Conservation (phyloP, 2,329 filamentous ascomycete genomes). For the Shiraia bambusicola region DNA sequence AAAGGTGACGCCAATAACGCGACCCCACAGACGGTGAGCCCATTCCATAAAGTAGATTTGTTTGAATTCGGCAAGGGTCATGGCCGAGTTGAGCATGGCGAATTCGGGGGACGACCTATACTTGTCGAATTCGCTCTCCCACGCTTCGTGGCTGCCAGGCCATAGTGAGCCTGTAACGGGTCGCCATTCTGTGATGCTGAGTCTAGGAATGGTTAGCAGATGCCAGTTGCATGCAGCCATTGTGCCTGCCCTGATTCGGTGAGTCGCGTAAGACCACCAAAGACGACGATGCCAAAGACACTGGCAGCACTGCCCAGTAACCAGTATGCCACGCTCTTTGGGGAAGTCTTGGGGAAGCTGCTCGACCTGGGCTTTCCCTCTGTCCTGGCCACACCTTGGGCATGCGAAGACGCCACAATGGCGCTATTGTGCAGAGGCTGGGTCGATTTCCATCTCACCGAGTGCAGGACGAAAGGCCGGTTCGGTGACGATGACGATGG, state of each 20-base stretch:
- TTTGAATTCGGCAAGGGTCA: conserved; percentile 93
- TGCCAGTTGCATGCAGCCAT: neutral
- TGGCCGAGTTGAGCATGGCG: conserved; percentile 85
- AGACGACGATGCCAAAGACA: conserved; percentile 96
- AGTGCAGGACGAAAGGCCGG: conserved; percentile 30
- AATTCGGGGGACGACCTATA: conserved; percentile 94
- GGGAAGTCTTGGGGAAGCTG: conserved; percentile 62
- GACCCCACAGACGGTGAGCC: conserved; percentile 92
- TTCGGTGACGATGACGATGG: conserved; percentile 14
- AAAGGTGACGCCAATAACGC: conserved; percentile 86
- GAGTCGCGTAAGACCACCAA: conserved; percentile 87
- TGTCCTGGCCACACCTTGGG: conserved; percentile 13
- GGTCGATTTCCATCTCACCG: conserved; percentile 40
- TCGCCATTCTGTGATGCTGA: conserved; percentile 98
- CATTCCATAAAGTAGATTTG: conserved; percentile 99
- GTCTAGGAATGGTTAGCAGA: conserved; percentile 52
- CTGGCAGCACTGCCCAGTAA: conserved; percentile 85
- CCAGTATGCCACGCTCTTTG: conserved; percentile 86
- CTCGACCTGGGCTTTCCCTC: conserved; percentile 17
- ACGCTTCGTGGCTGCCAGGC: conserved; percentile 74
- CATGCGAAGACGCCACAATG: conserved; percentile 15
- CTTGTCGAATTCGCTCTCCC: conserved; percentile 90
- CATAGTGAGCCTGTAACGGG: conserved; percentile 91
- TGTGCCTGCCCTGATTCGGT: conserved; percentile 85
- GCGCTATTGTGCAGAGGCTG: conserved; percentile 30